These are phyloP conservation scores for Fraxinus albicans DNA, from an alignment of 305 asterid genomes.

Conservation along the genomic window DNA sequence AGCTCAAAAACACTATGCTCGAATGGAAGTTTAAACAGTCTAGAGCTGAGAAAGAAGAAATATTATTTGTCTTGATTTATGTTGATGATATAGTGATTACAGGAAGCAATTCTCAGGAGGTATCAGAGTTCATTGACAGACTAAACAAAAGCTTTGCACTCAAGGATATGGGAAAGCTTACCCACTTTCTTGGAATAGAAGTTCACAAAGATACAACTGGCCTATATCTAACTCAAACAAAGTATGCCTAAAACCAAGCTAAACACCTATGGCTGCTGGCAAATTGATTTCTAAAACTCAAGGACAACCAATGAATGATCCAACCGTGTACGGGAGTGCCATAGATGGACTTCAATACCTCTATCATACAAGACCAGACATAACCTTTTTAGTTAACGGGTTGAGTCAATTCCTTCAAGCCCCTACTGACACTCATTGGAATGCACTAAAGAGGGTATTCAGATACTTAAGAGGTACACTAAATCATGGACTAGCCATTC, in stretches of 20 bases:
- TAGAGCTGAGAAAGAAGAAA: too few species aligned
- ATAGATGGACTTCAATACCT: not conserved
- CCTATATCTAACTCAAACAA: not conserved
- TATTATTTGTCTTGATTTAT: too few species aligned
- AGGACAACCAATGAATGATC: not conserved
- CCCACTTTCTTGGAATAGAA: not conserved
- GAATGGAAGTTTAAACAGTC: too few species aligned
- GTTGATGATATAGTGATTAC: too few species aligned
- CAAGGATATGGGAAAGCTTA: not conserved
- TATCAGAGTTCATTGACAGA: not conserved
- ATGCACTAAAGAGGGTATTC: not conserved
- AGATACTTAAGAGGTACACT: not conserved
- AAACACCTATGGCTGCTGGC: not conserved
- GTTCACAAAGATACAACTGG: not conserved
- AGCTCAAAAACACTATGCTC: too few species aligned
- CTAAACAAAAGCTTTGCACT: not conserved
- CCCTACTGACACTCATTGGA: not conserved
- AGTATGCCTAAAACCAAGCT: not conserved
- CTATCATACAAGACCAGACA: not conserved
- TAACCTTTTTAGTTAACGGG: not conserved
- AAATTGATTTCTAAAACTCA: not conserved
- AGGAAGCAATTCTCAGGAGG: not conserved
- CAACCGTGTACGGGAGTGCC: not conserved
- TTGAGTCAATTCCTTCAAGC: not conserved
- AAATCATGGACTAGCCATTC: not conserved